Base-by-base conservation (phyloP, 2,329 filamentous ascomycete species). In the Ceratocystis diversiconidia region DNA sequence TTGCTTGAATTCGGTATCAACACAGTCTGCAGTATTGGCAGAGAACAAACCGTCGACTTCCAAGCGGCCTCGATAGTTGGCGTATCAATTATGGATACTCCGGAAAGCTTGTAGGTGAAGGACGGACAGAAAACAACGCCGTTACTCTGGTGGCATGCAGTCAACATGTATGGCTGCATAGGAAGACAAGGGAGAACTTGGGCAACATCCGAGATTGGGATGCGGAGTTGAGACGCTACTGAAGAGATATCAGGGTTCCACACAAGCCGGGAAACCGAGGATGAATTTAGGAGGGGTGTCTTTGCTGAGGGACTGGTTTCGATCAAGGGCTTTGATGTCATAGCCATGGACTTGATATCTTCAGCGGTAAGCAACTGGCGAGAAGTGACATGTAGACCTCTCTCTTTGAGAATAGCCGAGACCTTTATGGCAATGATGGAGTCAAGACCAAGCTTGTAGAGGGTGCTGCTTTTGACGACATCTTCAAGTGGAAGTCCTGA, bases 391-490 rank as follows among this genome's bases (percentile, higher is more conserved):
- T 76, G 74, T 6, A 96, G 74, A 0, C 79, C 82, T 52, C 79
- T 75, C 69, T 82, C 87, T 52, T 83, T 85, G 3, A 96, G 76
- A 6, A 91, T 77, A 0, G 86, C 82, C 7, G 85, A 84, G 2
- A 91, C 85, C 71, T 94, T 95, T 76, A 96, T 94, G 1, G 90
- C 87, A 69, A 87, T 92, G 73, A 96, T 95, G 0, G 92, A 96
- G 73, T 96, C 92, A 1, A 96, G 82, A 0, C 92, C 92, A 1
- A 96, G 79, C 69, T 94, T 86, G 73, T 94, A 95, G 12, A 96
- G 82, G 0, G 82, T 89, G 62, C 85, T 82, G 0, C 79, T 77
- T 65, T 79, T 79, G 2, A 76, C 74, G 63, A 96, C 88, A 1
- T 83, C 77, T 0, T 78, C 72, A 19, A 78, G 74, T 0, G 85